These are phyloP conservation scores for Rhynchosporium agropyri DNA, from an alignment of 2,329 filamentous ascomycete species.

Conservation along the genomic window DNA sequence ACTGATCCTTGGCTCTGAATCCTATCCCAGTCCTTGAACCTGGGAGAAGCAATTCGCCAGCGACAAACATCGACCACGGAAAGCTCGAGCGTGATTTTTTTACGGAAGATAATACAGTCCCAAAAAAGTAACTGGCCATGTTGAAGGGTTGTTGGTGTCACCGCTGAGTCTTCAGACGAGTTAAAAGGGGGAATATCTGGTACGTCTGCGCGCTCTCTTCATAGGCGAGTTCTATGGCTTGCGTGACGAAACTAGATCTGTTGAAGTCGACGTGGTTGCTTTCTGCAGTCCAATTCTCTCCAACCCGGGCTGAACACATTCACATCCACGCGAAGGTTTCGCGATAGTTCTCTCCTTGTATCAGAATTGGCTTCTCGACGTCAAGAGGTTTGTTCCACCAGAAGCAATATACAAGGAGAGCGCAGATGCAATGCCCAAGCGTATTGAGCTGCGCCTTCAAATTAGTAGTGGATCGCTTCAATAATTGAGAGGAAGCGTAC, in stretches of 20 bases:
- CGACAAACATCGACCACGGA: not conserved
- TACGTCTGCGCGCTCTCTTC: not conserved
- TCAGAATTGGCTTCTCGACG: conserved; percentile 3
- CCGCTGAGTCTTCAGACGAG: not conserved
- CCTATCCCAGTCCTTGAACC: not conserved
- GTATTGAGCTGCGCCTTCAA: not conserved
- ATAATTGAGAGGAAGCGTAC: not conserved
- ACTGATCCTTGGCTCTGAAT: not conserved
- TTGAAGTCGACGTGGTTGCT: not conserved
- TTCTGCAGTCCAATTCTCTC: not conserved
- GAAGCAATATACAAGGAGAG: conserved; percentile 8
- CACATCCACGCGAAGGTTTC: conserved; percentile 11
- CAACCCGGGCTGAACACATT: not conserved
- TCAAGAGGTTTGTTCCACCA: conserved; percentile 19
- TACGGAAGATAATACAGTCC: not conserved
- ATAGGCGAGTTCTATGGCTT: not conserved
- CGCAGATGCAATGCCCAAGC: conserved; percentile 8
- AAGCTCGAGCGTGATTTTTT: not conserved
- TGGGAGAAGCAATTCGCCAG: not conserved
- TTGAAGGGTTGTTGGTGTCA: not conserved
- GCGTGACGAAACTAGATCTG: not conserved
- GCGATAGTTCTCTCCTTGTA: not conserved
- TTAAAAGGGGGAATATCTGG: not conserved
- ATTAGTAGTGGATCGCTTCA: not conserved
- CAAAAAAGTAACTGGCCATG: not conserved